Evolutionary conservation across 257 asterid species (phyloP).

Genomic region (Solanum lignicaule): DNA sequence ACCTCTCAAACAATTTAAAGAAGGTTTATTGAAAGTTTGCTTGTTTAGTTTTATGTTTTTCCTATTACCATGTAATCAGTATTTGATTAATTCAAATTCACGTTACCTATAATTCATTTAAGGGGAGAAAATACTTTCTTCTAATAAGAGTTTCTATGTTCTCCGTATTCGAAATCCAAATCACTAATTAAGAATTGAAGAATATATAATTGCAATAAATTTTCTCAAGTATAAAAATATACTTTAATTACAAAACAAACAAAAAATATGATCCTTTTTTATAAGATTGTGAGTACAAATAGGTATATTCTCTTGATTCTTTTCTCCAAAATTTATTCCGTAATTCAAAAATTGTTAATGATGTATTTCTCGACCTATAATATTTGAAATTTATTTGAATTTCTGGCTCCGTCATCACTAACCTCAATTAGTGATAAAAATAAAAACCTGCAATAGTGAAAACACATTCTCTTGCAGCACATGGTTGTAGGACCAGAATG

Average conservation of each 20-base stretch:
- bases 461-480: not conserved
- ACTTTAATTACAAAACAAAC: no score
- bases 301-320: no score
- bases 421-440: not conserved
- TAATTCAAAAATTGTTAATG: no score
- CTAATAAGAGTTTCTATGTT: not conserved
- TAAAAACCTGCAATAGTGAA: no score
- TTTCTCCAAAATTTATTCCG: no score
- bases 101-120: not conserved
- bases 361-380: accelerated
- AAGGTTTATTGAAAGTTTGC: not conserved
- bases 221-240: not conserved
- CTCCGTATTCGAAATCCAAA: accelerated
- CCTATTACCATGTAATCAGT: not conserved
- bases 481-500: not conserved
- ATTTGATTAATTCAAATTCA: not conserved
- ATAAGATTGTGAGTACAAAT: not conserved
- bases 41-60: not conserved
- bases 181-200: not conserved
- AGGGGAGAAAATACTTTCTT: not conserved
- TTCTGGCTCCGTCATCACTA: not conserved
- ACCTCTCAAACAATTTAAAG: not conserved
- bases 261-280: no score
- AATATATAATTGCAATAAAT: not conserved
- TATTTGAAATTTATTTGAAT: not conserved